Percentiles rank a stretch among this genome's conserved stretches.
Evolutionary conservation across 2,329 filamentous ascomycete genomes (phyloP).

Genomic region (Pseudogymnoascus sp.): DNA sequence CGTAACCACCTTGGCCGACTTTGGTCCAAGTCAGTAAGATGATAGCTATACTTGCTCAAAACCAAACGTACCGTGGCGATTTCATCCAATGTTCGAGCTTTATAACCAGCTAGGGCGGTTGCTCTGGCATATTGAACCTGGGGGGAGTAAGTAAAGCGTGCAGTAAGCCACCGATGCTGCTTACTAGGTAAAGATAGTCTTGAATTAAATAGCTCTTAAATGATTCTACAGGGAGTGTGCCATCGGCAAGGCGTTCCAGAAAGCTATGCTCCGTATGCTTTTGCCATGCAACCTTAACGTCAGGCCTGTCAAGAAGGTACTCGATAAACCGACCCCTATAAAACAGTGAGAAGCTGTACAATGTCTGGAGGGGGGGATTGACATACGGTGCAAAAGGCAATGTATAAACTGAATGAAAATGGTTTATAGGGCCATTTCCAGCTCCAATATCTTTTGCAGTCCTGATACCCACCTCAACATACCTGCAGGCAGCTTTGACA

Average conservation of each 20-base stretch:
- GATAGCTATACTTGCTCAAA: not conserved
- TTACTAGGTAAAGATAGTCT: constrained; percentile 81
- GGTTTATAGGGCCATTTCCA: constrained; percentile 67
- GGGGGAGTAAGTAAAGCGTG: not conserved
- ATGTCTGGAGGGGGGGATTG: no score
- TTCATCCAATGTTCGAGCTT: constrained; percentile 64
- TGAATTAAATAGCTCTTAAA: constrained; percentile 90
- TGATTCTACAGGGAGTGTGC: constrained; percentile 63
- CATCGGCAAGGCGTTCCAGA: constrained; percentile 67
- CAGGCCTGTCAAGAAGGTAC: constrained; percentile 67
- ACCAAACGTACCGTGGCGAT: constrained; percentile 56
- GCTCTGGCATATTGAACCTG: constrained; percentile 82
- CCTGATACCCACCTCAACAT: constrained; percentile 64
- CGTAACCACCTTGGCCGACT: constrained; percentile 63
- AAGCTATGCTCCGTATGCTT: constrained; percentile 76
- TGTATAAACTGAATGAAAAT: constrained; percentile 65
- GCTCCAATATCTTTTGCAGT: constrained; percentile 38
- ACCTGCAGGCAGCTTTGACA: constrained; percentile 61
- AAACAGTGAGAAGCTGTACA: not conserved
- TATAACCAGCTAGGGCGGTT: constrained; percentile 79
- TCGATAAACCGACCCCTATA: constrained; percentile 69
- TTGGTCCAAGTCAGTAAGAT: not conserved
- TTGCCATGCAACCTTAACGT: constrained; percentile 69
- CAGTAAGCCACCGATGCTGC: constrained; percentile 18
- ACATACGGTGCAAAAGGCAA: constrained; percentile 57